A percentile compares a stretch with the other conserved stretches of the same genome.
phyloP scores from a whole-genome alignment of 352 stramenopile species.

The Phytopythium delawarense region DNA sequence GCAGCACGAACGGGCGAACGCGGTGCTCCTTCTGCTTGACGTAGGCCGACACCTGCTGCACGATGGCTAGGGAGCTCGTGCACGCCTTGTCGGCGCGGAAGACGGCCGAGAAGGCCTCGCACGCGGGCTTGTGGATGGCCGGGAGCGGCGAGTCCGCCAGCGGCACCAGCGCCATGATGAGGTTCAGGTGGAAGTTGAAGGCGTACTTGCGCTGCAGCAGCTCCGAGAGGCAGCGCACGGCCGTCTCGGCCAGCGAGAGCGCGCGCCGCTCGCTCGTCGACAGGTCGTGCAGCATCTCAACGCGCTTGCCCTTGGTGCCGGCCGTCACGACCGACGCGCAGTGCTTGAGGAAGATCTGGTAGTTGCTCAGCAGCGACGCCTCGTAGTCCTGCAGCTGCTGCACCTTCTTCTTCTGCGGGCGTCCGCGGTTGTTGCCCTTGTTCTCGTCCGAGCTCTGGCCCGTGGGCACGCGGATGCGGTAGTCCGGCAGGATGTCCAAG shows the following conservation, averaged over 20 bases:
- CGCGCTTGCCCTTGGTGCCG: constrained; percentile 50
- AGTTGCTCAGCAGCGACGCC: constrained; percentile 66
- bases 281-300: constrained; percentile 34
- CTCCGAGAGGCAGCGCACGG: constrained; percentile 67
- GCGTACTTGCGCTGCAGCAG: constrained; percentile 80
- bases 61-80: constrained; percentile 59
- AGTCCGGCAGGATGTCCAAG: constrained; percentile 93
- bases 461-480: constrained; percentile 90
- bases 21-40: constrained; percentile 83
- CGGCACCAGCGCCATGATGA: constrained; percentile 78
- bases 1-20: constrained; percentile 71
- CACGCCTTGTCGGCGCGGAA: constrained; percentile 78
- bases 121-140: constrained; percentile 48
- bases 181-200: constrained; percentile 86
- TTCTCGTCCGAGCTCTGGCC: constrained; percentile 71
- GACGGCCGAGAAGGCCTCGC: constrained; percentile 62
- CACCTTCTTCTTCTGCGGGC: constrained; percentile 83
- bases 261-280: constrained; percentile 31
- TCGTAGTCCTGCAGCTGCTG: constrained; percentile 86
- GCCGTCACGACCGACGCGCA: constrained; percentile 58
- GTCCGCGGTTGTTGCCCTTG: constrained; percentile 82
- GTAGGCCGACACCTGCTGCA: constrained; percentile 82
- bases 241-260: constrained; percentile 64
- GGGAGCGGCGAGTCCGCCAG: constrained; percentile 67
- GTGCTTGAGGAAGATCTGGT: constrained; percentile 82